Evolutionary conservation across 2,329 filamentous ascomycete genomes (phyloP).

Genomic region (Nigrospora oryzae): DNA sequence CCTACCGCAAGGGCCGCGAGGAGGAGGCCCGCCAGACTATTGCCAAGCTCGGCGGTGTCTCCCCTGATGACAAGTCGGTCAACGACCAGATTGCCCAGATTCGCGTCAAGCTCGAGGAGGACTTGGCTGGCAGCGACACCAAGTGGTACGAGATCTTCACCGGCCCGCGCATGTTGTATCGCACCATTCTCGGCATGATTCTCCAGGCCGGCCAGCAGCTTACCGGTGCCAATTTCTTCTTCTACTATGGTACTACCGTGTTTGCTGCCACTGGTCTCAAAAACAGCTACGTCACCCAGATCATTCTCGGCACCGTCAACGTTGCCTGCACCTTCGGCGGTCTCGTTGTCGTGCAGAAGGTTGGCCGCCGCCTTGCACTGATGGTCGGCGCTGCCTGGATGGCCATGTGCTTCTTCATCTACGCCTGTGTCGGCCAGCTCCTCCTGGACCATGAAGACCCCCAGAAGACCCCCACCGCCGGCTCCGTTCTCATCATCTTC

Average conservation of each 20-base stretch:
- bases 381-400: slow-evolving; percentile 57
- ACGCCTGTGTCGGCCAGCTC: slow-evolving; percentile 39
- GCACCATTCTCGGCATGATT: slow-evolving; percentile 51
- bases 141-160: slow-evolving; percentile 56
- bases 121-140: slow-evolving; percentile 34
- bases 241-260: slow-evolving; percentile 58
- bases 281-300: slow-evolving; percentile 59
- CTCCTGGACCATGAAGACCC: slow-evolving; percentile 31
- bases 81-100: slow-evolving; percentile 43
- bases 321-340: slow-evolving; percentile 57
- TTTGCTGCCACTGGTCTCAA: slow-evolving; percentile 56
- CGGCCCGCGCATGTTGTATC: slow-evolving; percentile 56
- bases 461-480: slow-evolving; percentile 36
- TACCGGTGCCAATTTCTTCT: slow-evolving; percentile 62
- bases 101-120: slow-evolving; percentile 38
- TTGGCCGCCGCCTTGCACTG: slow-evolving; percentile 54
- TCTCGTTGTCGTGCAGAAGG: slow-evolving; percentile 57
- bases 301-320: slow-evolving; percentile 61
- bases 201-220: slow-evolving; percentile 61
- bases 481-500: slow-evolving; percentile 57
- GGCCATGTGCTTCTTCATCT: slow-evolving; percentile 42
- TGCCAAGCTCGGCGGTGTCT: slow-evolving; percentile 34
- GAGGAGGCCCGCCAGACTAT: slow-evolving; percentile 41
- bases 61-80: slow-evolving; percentile 28
- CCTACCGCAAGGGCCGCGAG: slow-evolving; percentile 34